These are phyloP conservation scores for Coemansia pectinata DNA, from an alignment of 192 early-diverging fungal genomes.

Conservation along the genomic window DNA sequence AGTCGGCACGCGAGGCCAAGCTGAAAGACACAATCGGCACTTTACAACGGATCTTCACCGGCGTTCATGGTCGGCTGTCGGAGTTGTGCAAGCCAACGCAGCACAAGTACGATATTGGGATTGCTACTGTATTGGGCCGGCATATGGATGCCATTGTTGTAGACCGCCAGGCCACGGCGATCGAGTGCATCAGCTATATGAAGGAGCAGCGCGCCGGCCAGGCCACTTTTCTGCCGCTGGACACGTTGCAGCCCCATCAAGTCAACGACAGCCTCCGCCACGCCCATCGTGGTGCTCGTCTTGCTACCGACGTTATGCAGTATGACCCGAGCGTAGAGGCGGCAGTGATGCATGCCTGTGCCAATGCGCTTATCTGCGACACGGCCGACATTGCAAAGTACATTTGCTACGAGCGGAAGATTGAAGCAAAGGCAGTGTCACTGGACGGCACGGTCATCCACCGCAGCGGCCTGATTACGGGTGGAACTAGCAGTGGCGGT, in stretches of 20 bases:
- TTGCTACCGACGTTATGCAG: slow-evolving; percentile 93
- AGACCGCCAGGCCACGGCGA: slow-evolving; percentile 86
- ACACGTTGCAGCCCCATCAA: slow-evolving; percentile 70
- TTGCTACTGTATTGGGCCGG: slow-evolving; percentile 84
- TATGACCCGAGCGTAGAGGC: slow-evolving; percentile 75
- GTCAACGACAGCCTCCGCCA: slow-evolving; percentile 82
- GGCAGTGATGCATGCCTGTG: slow-evolving; percentile 89
- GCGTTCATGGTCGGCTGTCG: slow-evolving; percentile 85
- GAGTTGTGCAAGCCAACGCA: slow-evolving; percentile 94
- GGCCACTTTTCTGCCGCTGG: slow-evolving; percentile 93
- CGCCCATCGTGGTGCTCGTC: slow-evolving; percentile 75
- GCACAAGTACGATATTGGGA: slow-evolving; percentile 84
- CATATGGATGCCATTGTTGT: slow-evolving; percentile 96
- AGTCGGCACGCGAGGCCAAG: slow-evolving; percentile 77
- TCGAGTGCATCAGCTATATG: slow-evolving; percentile 95
- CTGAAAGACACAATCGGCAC: slow-evolving; percentile 75
- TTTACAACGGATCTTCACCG: slow-evolving; percentile 83
- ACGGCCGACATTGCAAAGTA: slow-evolving; percentile 78
- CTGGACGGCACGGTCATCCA: slow-evolving; percentile 95
- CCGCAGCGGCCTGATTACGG: slow-evolving; percentile 95
- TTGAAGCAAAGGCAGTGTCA: slow-evolving; percentile 88
- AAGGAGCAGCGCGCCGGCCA: slow-evolving; percentile 88
- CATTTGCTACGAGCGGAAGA: slow-evolving; percentile 78
- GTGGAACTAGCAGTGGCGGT: slow-evolving; percentile 59
- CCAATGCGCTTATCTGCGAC: slow-evolving; percentile 92